Base-by-base conservation (phyloP, 2,329 filamentous ascomycete genomes). In the Alternaria arborescens region DNA sequence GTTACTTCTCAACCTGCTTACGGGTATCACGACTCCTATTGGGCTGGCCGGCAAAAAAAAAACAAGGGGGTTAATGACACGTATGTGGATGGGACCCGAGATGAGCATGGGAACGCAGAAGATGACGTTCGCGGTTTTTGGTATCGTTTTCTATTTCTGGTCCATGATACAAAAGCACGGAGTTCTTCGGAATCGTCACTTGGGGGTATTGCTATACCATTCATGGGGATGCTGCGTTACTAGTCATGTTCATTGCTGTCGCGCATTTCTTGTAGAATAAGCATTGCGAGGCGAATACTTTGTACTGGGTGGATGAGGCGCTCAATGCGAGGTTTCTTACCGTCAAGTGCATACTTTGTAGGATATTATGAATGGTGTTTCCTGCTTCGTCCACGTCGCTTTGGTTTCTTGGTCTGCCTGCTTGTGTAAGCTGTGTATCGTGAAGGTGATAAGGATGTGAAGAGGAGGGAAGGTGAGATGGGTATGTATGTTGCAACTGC, bases 1-100 rank as follows among this genome's bases (percentile, higher is more conserved):
- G 18, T 50, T 8, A 52, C 38, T 57, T 58, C 59, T 64, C 59
- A 55, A 38, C 59, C 55, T 41, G 56, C 62, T 60, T 65, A 62
- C 60, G 63, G 60, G 61, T 57, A 62, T 68, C 60, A 67, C 44
- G 59, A 67, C 18, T 46, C 64, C 60, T 59, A 66, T 65, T 55
- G 61, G 70, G 67, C 70, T 72, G 70, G 68, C 67, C 56, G 64
- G 67, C 68, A 72, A 65, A 65, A 48, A 48, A 20, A 42, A 65
- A 64, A 36, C 26, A 38, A 41, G 10, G 40, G 63, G 70, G 47
- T 32, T 42, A 43, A 66, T 61, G 60, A 67, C 55, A 62, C 57
- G 65, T 63, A 62, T 50, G 55, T 54, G 50, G 56, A 42, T 12
- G 48, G 24, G 43, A 50, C 47, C 42, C 12, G 55, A 53, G 47